Base-by-base conservation (phyloP, 73 alveolate genomes). In the Symbiodinium pilosum region DNA sequence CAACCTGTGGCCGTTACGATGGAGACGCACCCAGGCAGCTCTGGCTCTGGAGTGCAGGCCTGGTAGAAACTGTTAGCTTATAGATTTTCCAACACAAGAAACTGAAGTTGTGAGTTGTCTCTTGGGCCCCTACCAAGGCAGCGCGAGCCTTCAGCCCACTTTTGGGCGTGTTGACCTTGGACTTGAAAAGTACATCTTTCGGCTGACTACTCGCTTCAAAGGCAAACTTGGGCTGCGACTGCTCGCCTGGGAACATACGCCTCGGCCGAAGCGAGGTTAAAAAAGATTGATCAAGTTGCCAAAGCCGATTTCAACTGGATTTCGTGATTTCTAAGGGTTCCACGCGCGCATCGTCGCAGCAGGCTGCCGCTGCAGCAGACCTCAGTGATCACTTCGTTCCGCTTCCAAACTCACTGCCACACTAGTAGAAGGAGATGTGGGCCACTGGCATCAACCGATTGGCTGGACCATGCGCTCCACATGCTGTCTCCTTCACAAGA, bases 21-120 rank as follows among this genome's bases (percentile, higher is more conserved):
- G 81, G 81, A 64, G 81, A 64, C 81, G 81, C 81, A 64, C 30
- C 81, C 81, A 28, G 81, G 81, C 38, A 64, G 81, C 81, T 64
- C 81, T 34, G 81, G 81, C 81, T 64, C 81, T 18, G 81, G 81
- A 64, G 24, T 64, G 81, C 38, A 64, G 32, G 81, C 81, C 81
- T 64, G 39, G 20, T 28, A n/a, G 59, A 47, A 47, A 47, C 6
- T 47, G 59, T 47, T 47, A 47, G 59, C 14, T 47, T 9, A 47
- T 47, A n/a, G n/a, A n/a, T n/a, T n/a, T n/a, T n/a, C n/a, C n/a
- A n/a, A n/a, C n/a, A n/a, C n/a, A n/a, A n/a, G n/a, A n/a, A n/a
- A n/a, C n/a, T n/a, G n/a, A n/a, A n/a, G n/a, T n/a, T n/a, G n/a
- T n/a, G n/a, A n/a, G n/a, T n/a, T n/a, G 39, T 38, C 30, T 30